These are phyloP conservation scores for Chaetomiaceae sp. DNA, from an alignment of 2,329 filamentous ascomycete species.

Conservation along the genomic window DNA sequence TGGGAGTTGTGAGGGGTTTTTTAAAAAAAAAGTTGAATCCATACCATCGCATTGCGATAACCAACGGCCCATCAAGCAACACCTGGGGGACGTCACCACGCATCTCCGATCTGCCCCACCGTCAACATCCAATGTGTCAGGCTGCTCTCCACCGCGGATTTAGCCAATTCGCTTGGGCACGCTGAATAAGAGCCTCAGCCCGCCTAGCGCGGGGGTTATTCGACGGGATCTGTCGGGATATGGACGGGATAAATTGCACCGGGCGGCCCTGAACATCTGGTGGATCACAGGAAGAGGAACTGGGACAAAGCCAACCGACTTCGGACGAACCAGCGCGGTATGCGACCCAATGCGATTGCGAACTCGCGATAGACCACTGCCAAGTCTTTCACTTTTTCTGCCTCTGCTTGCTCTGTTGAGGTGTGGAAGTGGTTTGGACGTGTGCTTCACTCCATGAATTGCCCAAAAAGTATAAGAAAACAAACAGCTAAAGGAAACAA, in stretches of 20 bases:
- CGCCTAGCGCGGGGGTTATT: constrained; percentile 9
- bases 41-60: not conserved
- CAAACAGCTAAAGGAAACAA: constrained; percentile 10
- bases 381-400: constrained; percentile 1
- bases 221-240: not conserved
- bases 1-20: not conserved
- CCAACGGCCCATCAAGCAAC: not conserved
- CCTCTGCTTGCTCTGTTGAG: not conserved
- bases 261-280: not conserved
- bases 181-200: constrained; percentile 19
- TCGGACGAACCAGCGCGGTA: constrained; percentile 11
- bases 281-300: not conserved
- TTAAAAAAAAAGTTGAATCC: not conserved
- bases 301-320: constrained; percentile 1
- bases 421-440: not conserved
- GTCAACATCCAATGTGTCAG: not conserved
- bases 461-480: constrained; percentile 11
- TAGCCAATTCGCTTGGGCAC: constrained; percentile 13
- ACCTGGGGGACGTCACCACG: constrained; percentile 7
- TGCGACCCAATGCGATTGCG: not conserved
- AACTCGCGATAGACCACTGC: not conserved
- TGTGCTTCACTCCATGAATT: constrained; percentile 20
- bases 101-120: constrained; percentile 12
- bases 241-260: constrained; percentile 1
- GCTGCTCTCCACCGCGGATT: constrained; percentile 16